Percentiles rank a stretch among this genome's conserved stretches.
These are phyloP conservation scores for Diaporthe sp. DNA, from an alignment of 2,329 filamentous ascomycete genomes.

Conservation along the genomic window DNA sequence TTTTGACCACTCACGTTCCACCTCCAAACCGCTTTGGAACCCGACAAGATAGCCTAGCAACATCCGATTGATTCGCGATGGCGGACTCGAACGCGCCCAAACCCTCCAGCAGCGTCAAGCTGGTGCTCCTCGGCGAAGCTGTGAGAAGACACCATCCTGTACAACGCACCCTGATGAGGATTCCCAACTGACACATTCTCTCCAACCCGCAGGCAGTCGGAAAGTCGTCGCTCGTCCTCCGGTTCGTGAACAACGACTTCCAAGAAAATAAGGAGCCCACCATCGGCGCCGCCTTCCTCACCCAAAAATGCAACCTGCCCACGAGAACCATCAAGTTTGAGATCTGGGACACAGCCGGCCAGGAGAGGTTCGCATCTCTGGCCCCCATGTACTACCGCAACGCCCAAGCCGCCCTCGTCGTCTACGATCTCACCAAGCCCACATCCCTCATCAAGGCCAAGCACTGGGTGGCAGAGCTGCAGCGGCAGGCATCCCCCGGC, in stretches of 20 bases:
- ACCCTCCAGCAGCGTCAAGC: conserved; percentile 99
- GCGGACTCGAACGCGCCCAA: conserved; percentile 85
- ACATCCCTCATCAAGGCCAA: conserved; percentile 96
- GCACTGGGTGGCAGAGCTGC: conserved; percentile 98
- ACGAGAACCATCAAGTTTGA: conserved; percentile 93
- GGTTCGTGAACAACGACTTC: conserved; percentile 99
- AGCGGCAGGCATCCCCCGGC: conserved; percentile 93
- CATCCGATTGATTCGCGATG: conserved; percentile 62
- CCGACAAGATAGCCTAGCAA: conserved; percentile 24
- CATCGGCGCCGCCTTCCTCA: conserved; percentile 98
- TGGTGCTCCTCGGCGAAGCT: conserved; percentile 96
- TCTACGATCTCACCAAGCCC: conserved; percentile 98
- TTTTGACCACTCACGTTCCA: not conserved
- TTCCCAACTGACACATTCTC: conserved; percentile 6
- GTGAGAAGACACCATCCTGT: conserved; percentile 92
- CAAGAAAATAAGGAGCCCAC: conserved; percentile 99
- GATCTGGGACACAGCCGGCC: conserved; percentile 98
- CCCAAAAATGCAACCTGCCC: conserved; percentile 97
- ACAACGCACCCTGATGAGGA: not conserved
- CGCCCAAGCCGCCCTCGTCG: conserved; percentile 95
- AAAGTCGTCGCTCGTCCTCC: conserved; percentile 94
- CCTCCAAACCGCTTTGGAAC: conserved; percentile 4
- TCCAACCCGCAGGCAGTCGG: conserved; percentile 36
- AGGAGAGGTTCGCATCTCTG: conserved; percentile 96
- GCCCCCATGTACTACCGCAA: conserved; percentile 99